phyloP scores from a whole-genome alignment of 192 early-diverging fungal species.

The Entophlyctis luteolus region DNA sequence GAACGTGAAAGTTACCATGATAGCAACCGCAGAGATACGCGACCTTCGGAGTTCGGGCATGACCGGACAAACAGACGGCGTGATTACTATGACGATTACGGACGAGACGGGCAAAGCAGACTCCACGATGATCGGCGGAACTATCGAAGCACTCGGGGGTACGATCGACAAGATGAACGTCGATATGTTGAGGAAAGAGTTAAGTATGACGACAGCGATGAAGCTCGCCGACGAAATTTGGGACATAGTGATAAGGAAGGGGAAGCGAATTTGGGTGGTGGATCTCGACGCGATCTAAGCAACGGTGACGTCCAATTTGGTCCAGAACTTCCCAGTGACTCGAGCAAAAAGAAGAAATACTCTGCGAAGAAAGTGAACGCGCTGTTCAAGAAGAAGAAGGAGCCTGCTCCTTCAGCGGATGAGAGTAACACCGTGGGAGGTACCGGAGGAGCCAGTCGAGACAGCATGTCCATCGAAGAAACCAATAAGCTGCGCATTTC shows the following conservation, averaged over 20 bases:
- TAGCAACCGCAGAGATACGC: no score
- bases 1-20: background rate
- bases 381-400: constrained; percentile 46
- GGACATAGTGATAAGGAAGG: background rate
- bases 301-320: background rate
- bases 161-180: background rate
- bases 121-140: background rate
- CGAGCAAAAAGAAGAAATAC: constrained; percentile 37
- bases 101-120: background rate
- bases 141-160: background rate
- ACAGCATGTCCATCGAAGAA: constrained; percentile 46
- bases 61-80: background rate
- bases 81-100: background rate
- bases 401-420: background rate
- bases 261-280: no score
- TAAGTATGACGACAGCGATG: background rate
- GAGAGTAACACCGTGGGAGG: background rate
- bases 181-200: background rate
- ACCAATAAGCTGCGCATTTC: constrained; percentile 47
- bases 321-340: background rate
- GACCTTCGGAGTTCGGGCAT: no score
- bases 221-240: background rate
- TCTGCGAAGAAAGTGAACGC: constrained; percentile 49
- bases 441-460: constrained; percentile 25
- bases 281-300: background rate